phyloP scores from a whole-genome alignment of 768 basidiomycete species.

The Leccinellum rugosiceps region DNA sequence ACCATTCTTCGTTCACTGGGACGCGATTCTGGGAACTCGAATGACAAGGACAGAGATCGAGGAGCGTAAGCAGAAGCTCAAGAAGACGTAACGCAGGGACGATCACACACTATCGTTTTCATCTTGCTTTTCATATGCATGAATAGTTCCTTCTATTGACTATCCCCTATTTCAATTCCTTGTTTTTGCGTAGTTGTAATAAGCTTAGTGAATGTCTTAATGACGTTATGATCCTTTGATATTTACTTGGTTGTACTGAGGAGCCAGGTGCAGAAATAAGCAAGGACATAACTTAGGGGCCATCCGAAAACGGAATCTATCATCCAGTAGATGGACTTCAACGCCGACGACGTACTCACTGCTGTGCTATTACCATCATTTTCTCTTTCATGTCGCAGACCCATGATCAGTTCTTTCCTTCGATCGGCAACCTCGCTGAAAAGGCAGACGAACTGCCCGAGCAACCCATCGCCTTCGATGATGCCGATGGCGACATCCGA shows the following conservation, averaged over 20 bases:
- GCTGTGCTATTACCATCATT: neutral
- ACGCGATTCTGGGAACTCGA: constrained; percentile 76
- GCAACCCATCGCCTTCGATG: constrained; percentile 27
- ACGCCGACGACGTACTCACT: neutral
- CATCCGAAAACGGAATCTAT: neutral
- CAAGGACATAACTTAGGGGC: constrained; percentile 1
- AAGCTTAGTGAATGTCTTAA: constrained; percentile 10
- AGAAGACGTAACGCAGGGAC: constrained; percentile 12
- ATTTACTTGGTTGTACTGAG: neutral
- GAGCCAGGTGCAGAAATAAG: neutral
- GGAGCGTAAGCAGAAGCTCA: constrained; percentile 40
- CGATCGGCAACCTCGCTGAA: constrained; percentile 53
- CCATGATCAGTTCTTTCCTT: constrained; percentile 46
- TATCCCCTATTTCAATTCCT: neutral
- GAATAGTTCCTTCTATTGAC: neutral
- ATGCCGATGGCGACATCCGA: constrained; percentile 38
- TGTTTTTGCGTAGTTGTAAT: constrained; percentile 23
- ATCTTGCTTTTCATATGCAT: constrained; percentile 1
- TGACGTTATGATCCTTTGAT: neutral
- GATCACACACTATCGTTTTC: neutral
- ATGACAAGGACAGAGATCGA: constrained; percentile 72
- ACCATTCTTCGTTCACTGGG: constrained; percentile 97
- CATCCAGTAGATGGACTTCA: neutral
- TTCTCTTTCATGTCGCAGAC: constrained; percentile 18
- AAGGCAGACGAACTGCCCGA: constrained; percentile 37